Base-by-base conservation (phyloP, 2,329 filamentous ascomycete species). In the Cercospora janseana region DNA sequence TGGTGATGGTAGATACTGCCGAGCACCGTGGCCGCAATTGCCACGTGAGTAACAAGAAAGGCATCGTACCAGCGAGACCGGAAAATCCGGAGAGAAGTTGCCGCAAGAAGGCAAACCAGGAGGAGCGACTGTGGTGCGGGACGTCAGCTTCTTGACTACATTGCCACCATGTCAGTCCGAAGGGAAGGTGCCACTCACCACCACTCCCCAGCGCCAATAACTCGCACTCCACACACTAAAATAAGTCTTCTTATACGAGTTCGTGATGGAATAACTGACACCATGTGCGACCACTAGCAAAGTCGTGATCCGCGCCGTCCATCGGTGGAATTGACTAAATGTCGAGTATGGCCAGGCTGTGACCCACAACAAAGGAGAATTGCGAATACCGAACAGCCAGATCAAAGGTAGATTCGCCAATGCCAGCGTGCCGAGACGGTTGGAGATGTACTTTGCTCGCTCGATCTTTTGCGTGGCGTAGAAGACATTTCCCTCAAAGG, bases 301-400 rank as follows among this genome's bases (percentile, higher is more conserved):
- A 0, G 82, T 83, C 3, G 81, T 75, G 2, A 85, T 72, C n/a
- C 83, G 73, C 0, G 84, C 83, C 2, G 83, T 72, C 74, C 82
- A 83, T 1, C 84, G 79, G 65, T 87, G 84, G 43, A 86, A 86
- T 31, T 80, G 75, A 56, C 80, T 86, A 60, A 81, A 87, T 0
- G 80, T 81, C 2, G 75, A 74, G 62, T 84, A 86, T 8, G 79
- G 80, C 83, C 84, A 87, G 0, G 83, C 83, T 0, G 84, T 87
- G 0, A 82, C 61, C 80, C 80, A 85, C 42, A 85, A 70, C 10
- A 86, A 73, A 0, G 82, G 60, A 46, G 87, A 85, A 52, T 87
- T 87, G 7, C 85, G 73, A 61, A 79, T 79, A 0, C 78, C 80
- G 56, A 87, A 87, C 0, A 87, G 66, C 81, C 82, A 86, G 0